Percentiles rank a stretch among this genome's conserved stretches.
Evolutionary conservation across 2,329 filamentous ascomycete species (phyloP).

Genomic region (Trichophyton rubrum): DNA sequence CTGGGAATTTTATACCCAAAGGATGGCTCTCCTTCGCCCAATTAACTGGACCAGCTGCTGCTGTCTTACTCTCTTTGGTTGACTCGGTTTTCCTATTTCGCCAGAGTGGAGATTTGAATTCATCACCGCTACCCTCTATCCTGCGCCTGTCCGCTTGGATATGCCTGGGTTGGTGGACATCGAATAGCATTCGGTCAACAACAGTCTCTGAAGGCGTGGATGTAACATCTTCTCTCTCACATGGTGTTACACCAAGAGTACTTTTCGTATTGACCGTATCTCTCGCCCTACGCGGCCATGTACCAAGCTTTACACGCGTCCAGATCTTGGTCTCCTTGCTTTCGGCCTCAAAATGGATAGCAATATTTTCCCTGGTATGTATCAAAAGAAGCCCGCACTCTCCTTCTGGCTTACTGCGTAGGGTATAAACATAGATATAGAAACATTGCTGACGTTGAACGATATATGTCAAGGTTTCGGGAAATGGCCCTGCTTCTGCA

Average conservation of each 20-base stretch:
- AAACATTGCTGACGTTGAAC: neutral
- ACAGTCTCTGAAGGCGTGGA: neutral
- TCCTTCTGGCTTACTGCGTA: too few species aligned
- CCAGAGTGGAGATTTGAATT: neutral
- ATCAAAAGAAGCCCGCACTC: too few species aligned
- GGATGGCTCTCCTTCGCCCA: neutral
- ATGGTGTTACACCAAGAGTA: neutral
- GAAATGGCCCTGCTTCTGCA: neutral
- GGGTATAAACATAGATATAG: too few species aligned
- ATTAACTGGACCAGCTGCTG: neutral
- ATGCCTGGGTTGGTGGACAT: neutral
- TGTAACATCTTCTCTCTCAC: neutral
- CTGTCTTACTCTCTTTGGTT: neutral
- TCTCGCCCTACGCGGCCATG: neutral
- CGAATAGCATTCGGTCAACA: neutral
- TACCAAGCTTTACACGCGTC: neutral
- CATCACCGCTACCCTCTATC: neutral
- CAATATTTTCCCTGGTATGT: neutral
- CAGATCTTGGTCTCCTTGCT: neutral
- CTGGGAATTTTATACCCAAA: neutral
- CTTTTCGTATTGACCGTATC: slow-evolving; percentile 1
- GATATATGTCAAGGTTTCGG: neutral
- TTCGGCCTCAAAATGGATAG: slow-evolving; percentile 1
- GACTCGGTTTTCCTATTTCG: neutral
- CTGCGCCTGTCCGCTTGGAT: neutral